Conservation (phyloP, 78 protist genomes). For the Parvularia atlantis region DNA sequence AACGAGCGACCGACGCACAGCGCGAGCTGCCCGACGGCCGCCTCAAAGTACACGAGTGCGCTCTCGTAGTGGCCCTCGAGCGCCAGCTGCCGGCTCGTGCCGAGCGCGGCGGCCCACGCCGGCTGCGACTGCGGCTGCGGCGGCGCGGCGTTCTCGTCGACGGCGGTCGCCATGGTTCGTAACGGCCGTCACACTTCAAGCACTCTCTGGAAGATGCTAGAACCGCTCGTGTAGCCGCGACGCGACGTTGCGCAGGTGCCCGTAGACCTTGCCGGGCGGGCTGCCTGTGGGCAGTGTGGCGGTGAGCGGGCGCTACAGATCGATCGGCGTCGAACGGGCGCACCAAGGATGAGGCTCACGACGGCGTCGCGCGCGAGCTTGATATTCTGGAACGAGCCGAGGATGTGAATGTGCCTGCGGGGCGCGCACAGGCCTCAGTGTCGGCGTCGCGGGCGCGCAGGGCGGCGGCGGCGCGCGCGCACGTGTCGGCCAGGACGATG, state of each 20-base stretch:
- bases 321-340: not conserved
- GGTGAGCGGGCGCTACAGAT: not conserved
- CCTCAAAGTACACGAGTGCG: too few relatives aligned
- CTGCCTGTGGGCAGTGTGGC: conserved; percentile 19
- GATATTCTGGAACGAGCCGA: conserved; percentile 89
- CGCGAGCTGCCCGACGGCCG: too few relatives aligned
- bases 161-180: too few relatives aligned
- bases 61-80: too few relatives aligned
- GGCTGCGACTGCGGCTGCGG: too few relatives aligned
- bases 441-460: too few relatives aligned
- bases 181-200: too few relatives aligned
- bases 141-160: too few relatives aligned
- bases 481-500: conserved; percentile 91
- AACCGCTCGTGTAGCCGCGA: conserved; percentile 66
- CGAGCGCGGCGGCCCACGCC: too few relatives aligned
- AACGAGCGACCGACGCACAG: too few relatives aligned
- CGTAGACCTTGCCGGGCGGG: conserved; percentile 85
- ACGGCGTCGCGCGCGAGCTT: conserved; percentile 85
- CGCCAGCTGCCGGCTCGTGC: too few relatives aligned
- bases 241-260: conserved; percentile 65
- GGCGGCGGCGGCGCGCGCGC: not conserved
- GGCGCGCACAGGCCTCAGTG: not conserved
- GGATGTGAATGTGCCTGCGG: conserved; percentile 73
- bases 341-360: conserved; percentile 80
- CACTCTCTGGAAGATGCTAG: too few relatives aligned